Conservation (phyloP, 257 asterid genomes). For the Ophiorrhiza pumila region DNA sequence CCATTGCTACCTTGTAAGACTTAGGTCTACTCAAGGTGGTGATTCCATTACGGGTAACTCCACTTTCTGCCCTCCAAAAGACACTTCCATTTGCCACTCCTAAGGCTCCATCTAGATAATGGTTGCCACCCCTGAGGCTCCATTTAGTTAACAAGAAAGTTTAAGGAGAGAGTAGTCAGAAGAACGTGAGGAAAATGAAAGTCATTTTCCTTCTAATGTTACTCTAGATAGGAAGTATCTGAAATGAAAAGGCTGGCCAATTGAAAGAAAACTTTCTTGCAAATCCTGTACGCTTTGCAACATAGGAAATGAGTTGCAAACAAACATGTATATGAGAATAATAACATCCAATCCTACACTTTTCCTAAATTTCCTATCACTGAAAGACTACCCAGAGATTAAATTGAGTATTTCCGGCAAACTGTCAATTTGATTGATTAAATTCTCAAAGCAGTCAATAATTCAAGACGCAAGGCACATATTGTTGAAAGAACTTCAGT, state of each 20-base stretch:
- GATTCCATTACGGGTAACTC: too few species aligned
- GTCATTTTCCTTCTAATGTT: neutral
- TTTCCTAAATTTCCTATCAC: neutral
- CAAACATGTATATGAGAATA: neutral
- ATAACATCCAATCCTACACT: neutral
- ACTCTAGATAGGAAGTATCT: neutral
- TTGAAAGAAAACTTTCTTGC: neutral
- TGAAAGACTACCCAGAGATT: neutral
- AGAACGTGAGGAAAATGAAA: neutral
- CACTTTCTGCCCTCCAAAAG: too few species aligned
- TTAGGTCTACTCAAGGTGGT: too few species aligned
- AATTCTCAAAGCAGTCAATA: neutral
- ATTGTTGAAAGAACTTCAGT: neutral
- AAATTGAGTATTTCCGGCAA: neutral
- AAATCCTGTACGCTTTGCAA: neutral
- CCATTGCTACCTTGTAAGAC: too few species aligned
- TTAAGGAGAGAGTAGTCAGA: neutral
- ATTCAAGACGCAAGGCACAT: neutral
- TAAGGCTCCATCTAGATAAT: too few species aligned
- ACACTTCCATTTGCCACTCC: too few species aligned
- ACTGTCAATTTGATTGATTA: too few species aligned
- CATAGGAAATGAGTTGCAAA: too few species aligned
- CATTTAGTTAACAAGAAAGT: too few species aligned
- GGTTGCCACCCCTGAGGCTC: neutral
- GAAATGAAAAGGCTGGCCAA: neutral